Percentiles rank a stretch among this genome's conserved stretches.
These are phyloP conservation scores for Crithidia expoeki DNA, from an alignment of 208 protist species.

Conservation along the genomic window DNA sequence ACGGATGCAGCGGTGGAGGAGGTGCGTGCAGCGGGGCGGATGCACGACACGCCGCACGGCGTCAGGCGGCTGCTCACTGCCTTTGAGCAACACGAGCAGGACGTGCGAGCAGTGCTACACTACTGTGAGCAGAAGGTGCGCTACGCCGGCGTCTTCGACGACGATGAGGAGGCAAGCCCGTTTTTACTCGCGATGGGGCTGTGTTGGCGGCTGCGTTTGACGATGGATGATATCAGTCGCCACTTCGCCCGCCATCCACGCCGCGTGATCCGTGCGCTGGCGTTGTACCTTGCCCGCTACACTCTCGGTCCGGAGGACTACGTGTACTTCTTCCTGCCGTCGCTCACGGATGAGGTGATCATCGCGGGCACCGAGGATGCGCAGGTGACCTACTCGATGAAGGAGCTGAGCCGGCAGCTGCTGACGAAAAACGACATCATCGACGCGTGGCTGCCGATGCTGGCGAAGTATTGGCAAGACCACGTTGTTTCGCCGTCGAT, in stretches of 20 bases:
- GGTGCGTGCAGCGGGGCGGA: slow-evolving; percentile 19
- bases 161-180: slow-evolving; percentile 71
- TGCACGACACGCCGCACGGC: slow-evolving; percentile 1
- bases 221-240: slow-evolving; percentile 50
- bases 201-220: slow-evolving; percentile 42
- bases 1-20: slow-evolving; percentile 25
- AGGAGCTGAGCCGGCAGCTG: slow-evolving; percentile 49
- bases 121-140: slow-evolving; percentile 74
- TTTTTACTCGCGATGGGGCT: slow-evolving; percentile 75
- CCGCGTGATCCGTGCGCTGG: slow-evolving; percentile 71
- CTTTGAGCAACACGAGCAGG: slow-evolving; percentile 52
- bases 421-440: slow-evolving; percentile 74
- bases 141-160: slow-evolving; percentile 77
- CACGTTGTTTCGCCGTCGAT: slow-evolving; percentile 48
- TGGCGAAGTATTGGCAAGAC: slow-evolving; percentile 54
- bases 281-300: slow-evolving; percentile 77
- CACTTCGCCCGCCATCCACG: slow-evolving; percentile 73
- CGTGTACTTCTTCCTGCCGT: slow-evolving; percentile 59
- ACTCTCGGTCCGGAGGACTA: slow-evolving; percentile 72
- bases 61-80: slow-evolving; percentile 44
- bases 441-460: slow-evolving; percentile 81
- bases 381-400: slow-evolving; percentile 59
- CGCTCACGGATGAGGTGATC: slow-evolving; percentile 71
- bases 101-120: slow-evolving; percentile 57
- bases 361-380: slow-evolving; percentile 62